Evolutionary conservation across 2,329 filamentous ascomycete genomes (phyloP).

Genomic region (Diaporthe sp.): DNA sequence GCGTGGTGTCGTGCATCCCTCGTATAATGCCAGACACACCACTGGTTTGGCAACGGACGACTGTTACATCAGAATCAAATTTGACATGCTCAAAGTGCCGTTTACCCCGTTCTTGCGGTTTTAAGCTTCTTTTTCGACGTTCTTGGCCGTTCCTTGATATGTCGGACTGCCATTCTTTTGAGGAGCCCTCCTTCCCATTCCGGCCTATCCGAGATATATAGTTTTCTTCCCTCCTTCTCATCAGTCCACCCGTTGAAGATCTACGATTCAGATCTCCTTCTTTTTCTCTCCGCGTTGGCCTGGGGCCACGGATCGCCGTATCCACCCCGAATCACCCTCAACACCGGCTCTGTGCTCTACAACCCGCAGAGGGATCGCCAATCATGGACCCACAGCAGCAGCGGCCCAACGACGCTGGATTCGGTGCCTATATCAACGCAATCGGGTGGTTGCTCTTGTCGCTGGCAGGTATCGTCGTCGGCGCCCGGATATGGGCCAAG

Average conservation of each 20-base stretch:
- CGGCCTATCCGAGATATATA: not conserved
- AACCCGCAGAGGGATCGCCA: not conserved
- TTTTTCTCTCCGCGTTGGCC: slow-evolving; percentile 1
- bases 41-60: not conserved
- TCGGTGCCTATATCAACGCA: slow-evolving; percentile 16
- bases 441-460: slow-evolving; percentile 4
- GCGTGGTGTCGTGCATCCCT: slow-evolving; percentile 16
- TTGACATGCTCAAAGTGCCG: not conserved
- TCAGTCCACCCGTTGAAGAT: not conserved
- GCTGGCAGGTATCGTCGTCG: slow-evolving; percentile 26
- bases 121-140: slow-evolving; percentile 19
- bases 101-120: not conserved
- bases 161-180: not conserved
- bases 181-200: not conserved
- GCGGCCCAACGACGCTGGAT: slow-evolving; percentile 7
- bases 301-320: slow-evolving; percentile 25
- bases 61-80: not conserved
- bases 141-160: slow-evolving; percentile 1
- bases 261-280: not conserved
- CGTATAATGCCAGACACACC: slow-evolving; percentile 9
- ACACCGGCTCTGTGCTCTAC: not conserved
- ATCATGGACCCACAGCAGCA: not conserved
- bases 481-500: slow-evolving; percentile 33
- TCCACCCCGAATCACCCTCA: slow-evolving; percentile 4
- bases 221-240: not conserved